Conservation (phyloP, 148 eudicot species). For the Gaultheria prostrata region DNA sequence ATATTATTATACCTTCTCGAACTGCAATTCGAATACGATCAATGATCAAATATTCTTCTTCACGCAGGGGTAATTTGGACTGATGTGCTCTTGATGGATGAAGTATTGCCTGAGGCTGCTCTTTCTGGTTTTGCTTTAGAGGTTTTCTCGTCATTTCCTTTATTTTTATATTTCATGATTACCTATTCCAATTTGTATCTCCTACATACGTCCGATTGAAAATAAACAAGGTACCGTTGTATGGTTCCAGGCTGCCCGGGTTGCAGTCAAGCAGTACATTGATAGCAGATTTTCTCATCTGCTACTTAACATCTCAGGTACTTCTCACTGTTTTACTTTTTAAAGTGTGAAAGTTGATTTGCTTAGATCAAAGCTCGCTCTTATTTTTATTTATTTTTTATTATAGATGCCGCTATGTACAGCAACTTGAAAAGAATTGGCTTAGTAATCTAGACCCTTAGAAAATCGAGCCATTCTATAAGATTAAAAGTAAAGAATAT, state of each 20-base stretch:
- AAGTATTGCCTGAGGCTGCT: slow-evolving; percentile 88
- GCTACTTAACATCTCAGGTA: slow-evolving; percentile 67
- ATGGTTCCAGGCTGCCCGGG: slow-evolving; percentile 63
- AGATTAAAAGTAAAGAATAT: not conserved
- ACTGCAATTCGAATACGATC: not conserved
- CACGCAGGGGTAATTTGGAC: slow-evolving; percentile 79
- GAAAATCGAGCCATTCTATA: not conserved
- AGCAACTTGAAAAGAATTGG: not conserved
- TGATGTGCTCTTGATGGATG: slow-evolving; percentile 86
- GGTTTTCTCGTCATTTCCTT: slow-evolving; percentile 41
- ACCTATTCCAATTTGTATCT: slow-evolving; percentile 8
- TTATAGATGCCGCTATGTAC: not conserved
- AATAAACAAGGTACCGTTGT: not conserved
- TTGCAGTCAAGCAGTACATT: slow-evolving; percentile 66
- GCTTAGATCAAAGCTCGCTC: not conserved
- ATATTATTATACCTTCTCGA: not conserved
- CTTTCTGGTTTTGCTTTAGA: slow-evolving; percentile 66
- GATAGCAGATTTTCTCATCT: slow-evolving; percentile 62
- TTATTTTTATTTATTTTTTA: not conserved
- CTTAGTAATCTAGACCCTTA: slow-evolving; percentile 1
- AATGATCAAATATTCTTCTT: slow-evolving; percentile 1
- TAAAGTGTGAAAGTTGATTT: not conserved
- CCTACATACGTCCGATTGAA: not conserved
- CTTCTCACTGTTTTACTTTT: slow-evolving; percentile 11
- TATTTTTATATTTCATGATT: slow-evolving; percentile 11